phyloP scores from a whole-genome alignment of 1,284 basidiomycete species.

The Tylopilus sp. region DNA sequence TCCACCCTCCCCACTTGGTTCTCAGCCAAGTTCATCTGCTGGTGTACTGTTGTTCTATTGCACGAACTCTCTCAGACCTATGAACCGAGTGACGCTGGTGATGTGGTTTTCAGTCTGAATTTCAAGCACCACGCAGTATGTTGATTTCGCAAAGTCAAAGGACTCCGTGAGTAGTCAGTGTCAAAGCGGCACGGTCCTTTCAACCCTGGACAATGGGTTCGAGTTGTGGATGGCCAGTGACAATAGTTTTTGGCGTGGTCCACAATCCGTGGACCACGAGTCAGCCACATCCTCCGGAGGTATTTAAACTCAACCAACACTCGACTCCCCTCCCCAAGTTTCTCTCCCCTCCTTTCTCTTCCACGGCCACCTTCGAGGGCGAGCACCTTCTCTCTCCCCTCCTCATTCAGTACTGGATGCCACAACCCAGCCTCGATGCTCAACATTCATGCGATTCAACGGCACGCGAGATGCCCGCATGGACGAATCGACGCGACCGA shows the following conservation, averaged over 20 bases:
- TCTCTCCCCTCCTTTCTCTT: background rate
- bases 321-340: background rate
- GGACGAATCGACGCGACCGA: background rate
- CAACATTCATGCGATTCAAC: background rate
- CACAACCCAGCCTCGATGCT: background rate
- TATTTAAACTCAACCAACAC: background rate
- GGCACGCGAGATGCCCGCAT: constrained; percentile 13
- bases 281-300: constrained; percentile 12
- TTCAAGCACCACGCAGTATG: background rate
- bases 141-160: constrained; percentile 10
- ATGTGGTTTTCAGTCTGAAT: background rate
- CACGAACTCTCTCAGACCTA: background rate
- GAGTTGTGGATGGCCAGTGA: background rate
- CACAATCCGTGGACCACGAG: background rate
- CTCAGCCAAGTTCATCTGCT: no score
- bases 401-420: background rate
- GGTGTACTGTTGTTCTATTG: no score
- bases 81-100: background rate
- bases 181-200: constrained; percentile 2
- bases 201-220: constrained; percentile 1
- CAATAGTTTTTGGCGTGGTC: constrained; percentile 1
- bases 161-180: background rate
- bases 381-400: background rate
- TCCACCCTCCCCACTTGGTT: no score
- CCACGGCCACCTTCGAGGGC: background rate